A percentile compares a stretch with the other conserved stretches of the same genome.
These are phyloP conservation scores for Mytilinidion resinicola DNA, from an alignment of 495 filamentous ascomycete species.

Conservation along the genomic window DNA sequence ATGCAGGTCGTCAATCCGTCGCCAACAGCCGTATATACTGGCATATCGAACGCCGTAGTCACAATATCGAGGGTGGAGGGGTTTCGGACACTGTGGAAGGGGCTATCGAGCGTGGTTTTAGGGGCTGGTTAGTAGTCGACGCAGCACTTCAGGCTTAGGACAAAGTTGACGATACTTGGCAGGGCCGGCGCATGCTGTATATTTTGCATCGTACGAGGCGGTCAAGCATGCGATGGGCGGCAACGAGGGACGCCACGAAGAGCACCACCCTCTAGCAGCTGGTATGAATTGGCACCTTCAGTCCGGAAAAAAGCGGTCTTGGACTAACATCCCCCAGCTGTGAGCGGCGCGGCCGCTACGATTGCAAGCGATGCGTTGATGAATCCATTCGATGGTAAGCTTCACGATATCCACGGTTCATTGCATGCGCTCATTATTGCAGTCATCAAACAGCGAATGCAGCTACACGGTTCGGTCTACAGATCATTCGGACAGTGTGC, in stretches of 20 bases:
- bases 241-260: slow-evolving; percentile 76
- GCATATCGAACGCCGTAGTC: slow-evolving; percentile 84
- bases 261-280: slow-evolving; percentile 89
- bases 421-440: slow-evolving; percentile 3
- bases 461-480: slow-evolving; percentile 91
- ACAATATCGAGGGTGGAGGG: slow-evolving; percentile 88
- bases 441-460: slow-evolving; percentile 99
- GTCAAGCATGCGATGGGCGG: slow-evolving; percentile 95
- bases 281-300: slow-evolving; percentile 44
- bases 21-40: slow-evolving; percentile 78
- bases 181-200: slow-evolving; percentile 96
- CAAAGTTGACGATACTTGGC: slow-evolving; percentile 20
- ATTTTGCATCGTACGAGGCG: slow-evolving; percentile 95
- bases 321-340: slow-evolving; percentile 49
- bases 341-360: slow-evolving; percentile 87
- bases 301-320: not conserved
- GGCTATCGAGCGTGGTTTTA: slow-evolving; percentile 90
- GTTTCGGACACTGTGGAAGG: slow-evolving; percentile 86
- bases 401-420: not conserved
- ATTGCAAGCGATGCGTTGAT: slow-evolving; percentile 97
- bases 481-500: slow-evolving; percentile 80
- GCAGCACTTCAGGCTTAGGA: slow-evolving; percentile 26
- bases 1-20: slow-evolving; percentile 94
- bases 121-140: slow-evolving; percentile 67
- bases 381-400: slow-evolving; percentile 96